These are phyloP conservation scores for Mortierella sp. DNA, from an alignment of 371 early-diverging fungal genomes.

Conservation along the genomic window DNA sequence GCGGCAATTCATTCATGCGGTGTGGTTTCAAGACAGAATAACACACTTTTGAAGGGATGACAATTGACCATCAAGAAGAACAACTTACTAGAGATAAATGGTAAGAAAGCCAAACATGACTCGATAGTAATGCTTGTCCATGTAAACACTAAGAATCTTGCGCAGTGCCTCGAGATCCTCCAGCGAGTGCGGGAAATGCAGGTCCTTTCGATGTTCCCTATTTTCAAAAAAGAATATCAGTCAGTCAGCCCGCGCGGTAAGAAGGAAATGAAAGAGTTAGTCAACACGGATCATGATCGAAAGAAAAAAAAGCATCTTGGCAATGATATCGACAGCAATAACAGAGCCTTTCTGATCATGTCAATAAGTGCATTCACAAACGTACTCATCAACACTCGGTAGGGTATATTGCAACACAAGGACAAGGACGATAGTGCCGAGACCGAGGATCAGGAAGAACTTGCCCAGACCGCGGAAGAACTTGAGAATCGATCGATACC, in stretches of 20 bases:
- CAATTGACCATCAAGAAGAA: background rate
- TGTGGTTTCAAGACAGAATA: background rate
- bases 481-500: slow-evolving; percentile 33
- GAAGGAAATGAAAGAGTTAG: background rate
- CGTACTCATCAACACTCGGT: slow-evolving; percentile 56
- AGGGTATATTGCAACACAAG: slow-evolving; percentile 52
- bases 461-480: slow-evolving; percentile 54
- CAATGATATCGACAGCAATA: background rate
- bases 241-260: background rate
- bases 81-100: slow-evolving; percentile 73
- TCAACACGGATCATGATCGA: background rate
- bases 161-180: slow-evolving; percentile 69
- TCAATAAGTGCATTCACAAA: background rate
- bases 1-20: slow-evolving; percentile 13
- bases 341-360: background rate
- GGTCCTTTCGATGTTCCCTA: slow-evolving; percentile 68
- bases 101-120: slow-evolving; percentile 68
- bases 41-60: background rate
- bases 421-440: slow-evolving; percentile 40
- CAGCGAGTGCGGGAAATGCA: slow-evolving; percentile 71
- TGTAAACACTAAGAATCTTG: slow-evolving; percentile 68
- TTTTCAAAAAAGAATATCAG: background rate
- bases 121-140: slow-evolving; percentile 69
- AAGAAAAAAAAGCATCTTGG: background rate
- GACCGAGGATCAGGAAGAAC: slow-evolving; percentile 52